These are phyloP conservation scores for Cucurbita ficifolia DNA, from an alignment of 306 rosid species.

Conservation along the genomic window DNA sequence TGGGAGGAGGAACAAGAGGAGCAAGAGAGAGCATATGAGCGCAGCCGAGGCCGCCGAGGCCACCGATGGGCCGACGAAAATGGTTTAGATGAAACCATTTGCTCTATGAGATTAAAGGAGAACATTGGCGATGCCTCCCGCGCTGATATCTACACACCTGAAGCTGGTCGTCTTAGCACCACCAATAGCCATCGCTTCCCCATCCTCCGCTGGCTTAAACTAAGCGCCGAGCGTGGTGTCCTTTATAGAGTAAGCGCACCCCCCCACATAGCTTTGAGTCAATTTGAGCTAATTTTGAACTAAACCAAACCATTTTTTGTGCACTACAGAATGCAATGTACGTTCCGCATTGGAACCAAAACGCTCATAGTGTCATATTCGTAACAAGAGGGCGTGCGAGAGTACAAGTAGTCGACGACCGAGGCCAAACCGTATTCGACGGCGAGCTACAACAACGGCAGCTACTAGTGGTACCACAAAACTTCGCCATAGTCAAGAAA, in stretches of 20 bases:
- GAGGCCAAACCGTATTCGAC: slow-evolving; percentile 27
- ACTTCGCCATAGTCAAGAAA: slow-evolving; percentile 27
- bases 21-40: not conserved
- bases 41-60: not conserved
- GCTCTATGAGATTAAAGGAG: slow-evolving; percentile 14
- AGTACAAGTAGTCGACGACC: slow-evolving; percentile 33
- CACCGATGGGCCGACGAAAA: not conserved
- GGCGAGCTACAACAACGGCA: slow-evolving; percentile 25
- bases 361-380: slow-evolving; percentile 32
- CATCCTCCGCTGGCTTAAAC: slow-evolving; percentile 16
- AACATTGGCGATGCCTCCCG: slow-evolving; percentile 21
- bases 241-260: slow-evolving; percentile 17
- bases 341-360: slow-evolving; percentile 42
- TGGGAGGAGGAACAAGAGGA: slow-evolving; percentile 4
- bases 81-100: slow-evolving; percentile 23
- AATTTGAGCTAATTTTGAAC: too few species aligned
- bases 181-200: slow-evolving; percentile 23
- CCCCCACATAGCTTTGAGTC: too few species aligned
- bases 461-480: slow-evolving; percentile 38
- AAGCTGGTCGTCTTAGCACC: slow-evolving; percentile 23
- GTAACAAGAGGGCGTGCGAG: slow-evolving; percentile 36
- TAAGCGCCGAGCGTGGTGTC: slow-evolving; percentile 24
- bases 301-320: too few species aligned
- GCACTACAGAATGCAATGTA: slow-evolving; percentile 25
- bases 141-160: slow-evolving; percentile 24